phyloP scores from a whole-genome alignment of 306 rosid species.

The Gastrolobium villosum region DNA sequence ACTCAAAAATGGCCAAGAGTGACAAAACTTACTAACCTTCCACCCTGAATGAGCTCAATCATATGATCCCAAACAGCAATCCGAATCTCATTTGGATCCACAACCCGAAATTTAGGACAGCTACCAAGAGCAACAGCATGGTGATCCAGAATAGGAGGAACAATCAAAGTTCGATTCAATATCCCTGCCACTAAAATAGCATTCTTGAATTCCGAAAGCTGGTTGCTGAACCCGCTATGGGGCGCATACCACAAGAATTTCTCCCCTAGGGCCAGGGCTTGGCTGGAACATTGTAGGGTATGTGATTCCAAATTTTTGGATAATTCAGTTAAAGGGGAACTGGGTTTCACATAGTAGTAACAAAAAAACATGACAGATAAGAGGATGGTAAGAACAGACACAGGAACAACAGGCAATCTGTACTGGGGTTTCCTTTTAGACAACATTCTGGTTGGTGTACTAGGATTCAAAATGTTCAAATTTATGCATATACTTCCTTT shows the following conservation, averaged over 20 bases:
- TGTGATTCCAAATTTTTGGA: conserved; percentile 31
- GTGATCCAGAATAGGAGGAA: conserved; percentile 88
- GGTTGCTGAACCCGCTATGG: conserved; percentile 93
- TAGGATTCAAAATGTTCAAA: conserved; percentile 49
- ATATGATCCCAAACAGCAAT: conserved; percentile 82
- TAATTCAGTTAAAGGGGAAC: conserved; percentile 30
- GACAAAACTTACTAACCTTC: conserved; percentile 59
- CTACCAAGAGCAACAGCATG: conserved; percentile 89
- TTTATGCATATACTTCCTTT: conserved; percentile 25
- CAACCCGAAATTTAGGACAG: conserved; percentile 86
- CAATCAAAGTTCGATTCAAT: conserved; percentile 82
- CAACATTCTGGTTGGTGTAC: conserved; percentile 54
- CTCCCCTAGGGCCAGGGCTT: conserved; percentile 49
- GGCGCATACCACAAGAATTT: conserved; percentile 87
- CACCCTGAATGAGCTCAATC: conserved; percentile 62
- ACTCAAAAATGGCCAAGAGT: neutral
- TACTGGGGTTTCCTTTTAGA: conserved; percentile 50
- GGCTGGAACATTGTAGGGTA: conserved; percentile 57
- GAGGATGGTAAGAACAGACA: conserved; percentile 46
- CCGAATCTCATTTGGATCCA: conserved; percentile 63
- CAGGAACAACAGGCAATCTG: conserved; percentile 54
- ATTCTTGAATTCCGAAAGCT: conserved; percentile 82
- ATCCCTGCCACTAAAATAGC: conserved; percentile 73
- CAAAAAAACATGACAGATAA: conserved; percentile 52
- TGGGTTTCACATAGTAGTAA: conserved; percentile 51